Evolutionary conservation across 2,329 filamentous ascomycete species (phyloP).

Genomic region (Penicillium sp.): DNA sequence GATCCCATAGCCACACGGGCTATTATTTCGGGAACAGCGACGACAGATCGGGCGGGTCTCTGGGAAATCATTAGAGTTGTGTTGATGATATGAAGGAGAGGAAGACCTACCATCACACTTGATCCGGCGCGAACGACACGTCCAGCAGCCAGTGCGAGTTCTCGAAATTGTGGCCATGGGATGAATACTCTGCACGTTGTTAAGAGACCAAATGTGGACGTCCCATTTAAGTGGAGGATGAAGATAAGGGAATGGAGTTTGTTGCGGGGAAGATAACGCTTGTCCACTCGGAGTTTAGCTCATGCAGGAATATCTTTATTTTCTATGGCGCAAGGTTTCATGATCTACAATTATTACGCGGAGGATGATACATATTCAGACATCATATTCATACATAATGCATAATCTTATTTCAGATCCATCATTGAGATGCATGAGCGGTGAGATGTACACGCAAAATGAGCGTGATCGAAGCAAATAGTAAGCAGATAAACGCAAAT

Average conservation of each 20-base stretch:
- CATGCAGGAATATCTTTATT: background rate
- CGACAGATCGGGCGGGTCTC: slow-evolving; percentile 22
- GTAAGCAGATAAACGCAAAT: background rate
- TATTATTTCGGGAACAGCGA: slow-evolving; percentile 18
- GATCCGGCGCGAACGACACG: slow-evolving; percentile 22
- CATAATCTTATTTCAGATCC: background rate
- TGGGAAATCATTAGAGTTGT: background rate
- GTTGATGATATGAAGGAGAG: background rate
- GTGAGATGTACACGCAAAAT: background rate
- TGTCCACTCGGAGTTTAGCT: background rate
- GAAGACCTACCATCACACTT: slow-evolving; percentile 23
- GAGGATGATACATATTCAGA: background rate
- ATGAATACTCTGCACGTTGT: slow-evolving; percentile 1
- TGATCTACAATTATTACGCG: no score
- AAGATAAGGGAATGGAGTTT: slow-evolving; percentile 5
- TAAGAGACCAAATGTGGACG: background rate
- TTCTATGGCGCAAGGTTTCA: background rate
- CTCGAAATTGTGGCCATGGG: slow-evolving; percentile 17
- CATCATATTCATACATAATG: background rate
- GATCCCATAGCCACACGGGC: slow-evolving; percentile 21
- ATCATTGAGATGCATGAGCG: background rate
- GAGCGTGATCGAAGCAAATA: background rate
- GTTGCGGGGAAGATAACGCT: slow-evolving; percentile 12
- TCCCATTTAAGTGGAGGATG: background rate
- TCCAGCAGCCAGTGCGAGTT: slow-evolving; percentile 23